These are phyloP conservation scores for Cadophora malorum DNA, from an alignment of 2,329 filamentous ascomycete genomes.

Conservation along the genomic window DNA sequence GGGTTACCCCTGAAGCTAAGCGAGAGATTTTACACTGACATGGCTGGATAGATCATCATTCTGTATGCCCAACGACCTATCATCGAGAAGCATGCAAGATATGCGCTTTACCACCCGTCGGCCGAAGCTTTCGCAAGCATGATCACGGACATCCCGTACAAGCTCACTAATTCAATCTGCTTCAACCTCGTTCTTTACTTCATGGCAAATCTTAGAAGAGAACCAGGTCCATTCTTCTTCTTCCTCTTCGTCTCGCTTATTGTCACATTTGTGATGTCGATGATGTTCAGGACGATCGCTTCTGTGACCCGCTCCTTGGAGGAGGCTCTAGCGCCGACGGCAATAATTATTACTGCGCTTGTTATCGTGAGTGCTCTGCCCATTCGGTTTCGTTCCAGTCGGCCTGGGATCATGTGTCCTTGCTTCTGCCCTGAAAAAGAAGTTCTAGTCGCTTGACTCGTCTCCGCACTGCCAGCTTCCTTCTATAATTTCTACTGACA, in stretches of 20 bases:
- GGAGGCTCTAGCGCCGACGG: conserved; percentile 46
- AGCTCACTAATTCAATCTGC: conserved; percentile 71
- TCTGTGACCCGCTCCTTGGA: conserved; percentile 75
- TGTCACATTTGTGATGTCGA: conserved; percentile 80
- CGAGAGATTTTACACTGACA: conserved; percentile 8
- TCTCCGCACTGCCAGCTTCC: too few relatives aligned
- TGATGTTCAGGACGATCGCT: conserved; percentile 83
- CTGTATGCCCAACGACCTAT: conserved; percentile 89
- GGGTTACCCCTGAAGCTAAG: too few relatives aligned
- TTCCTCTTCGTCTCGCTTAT: conserved; percentile 79
- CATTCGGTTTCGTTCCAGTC: too few relatives aligned
- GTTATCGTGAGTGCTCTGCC: conserved; percentile 29
- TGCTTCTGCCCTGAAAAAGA: too few relatives aligned
- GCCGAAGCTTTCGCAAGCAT: conserved; percentile 65
- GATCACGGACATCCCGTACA: conserved; percentile 76
- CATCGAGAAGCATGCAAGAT: conserved; percentile 77
- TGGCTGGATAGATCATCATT: conserved; percentile 74
- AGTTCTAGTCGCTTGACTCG: too few relatives aligned
- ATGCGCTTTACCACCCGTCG: conserved; percentile 89
- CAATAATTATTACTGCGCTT: conserved; percentile 69
- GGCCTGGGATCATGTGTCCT: too few relatives aligned
- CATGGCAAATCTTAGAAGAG: conserved; percentile 79
- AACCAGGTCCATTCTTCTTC: conserved; percentile 81
- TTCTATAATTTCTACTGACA: too few relatives aligned
- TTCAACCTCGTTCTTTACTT: conserved; percentile 89